Evolutionary conservation across 73 alveolate species (phyloP), one percentile per base, ranked within the genome.

Genomic region (Breviolum minutum): DNA sequence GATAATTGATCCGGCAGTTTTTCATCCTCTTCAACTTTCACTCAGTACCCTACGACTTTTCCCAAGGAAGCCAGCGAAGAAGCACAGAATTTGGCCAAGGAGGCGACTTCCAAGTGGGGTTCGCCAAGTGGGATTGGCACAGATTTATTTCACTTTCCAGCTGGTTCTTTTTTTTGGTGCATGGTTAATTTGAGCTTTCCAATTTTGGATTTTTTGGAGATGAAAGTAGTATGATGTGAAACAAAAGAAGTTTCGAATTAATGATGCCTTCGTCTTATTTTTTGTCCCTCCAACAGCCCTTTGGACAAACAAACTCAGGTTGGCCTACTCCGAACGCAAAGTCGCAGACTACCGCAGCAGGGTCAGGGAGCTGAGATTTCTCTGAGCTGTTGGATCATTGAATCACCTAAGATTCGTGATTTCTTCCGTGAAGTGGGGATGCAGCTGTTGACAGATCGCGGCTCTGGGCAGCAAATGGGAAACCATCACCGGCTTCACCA

Each of bases 301-400:
- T n/a, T n/a, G n/a, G n/a, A n/a, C n/a, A n/a, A n/a, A n/a, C n/a
- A n/a, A n/a, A n/a, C n/a, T n/a, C n/a, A 90, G 97, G 97, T 90
- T 90, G 88, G 97, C 88, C 87, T 70, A 90, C 26, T 62, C 97
- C 0, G 97, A 90, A 32, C 84, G 97, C n/a, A 90, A 73, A 62
- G 87, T 90, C 24, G 97, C 88, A 11, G 85, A 90, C 93, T 84
- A 84, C 93, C 93, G 93, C 61, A 84, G 93, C 93, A 32, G 93
- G 91, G 91, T 22, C 26, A 30, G 71, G 70, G 54, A 13, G 91
- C 91, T 48, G 24, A 16, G 70, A 16, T 40, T 40, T 82, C 20
- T 79, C 20, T 14, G 40, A 29, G 87, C 66, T 79, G n/a, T 8
- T 12, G 22, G 17, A 26, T 14, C 8, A 2, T 6, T 68, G 17